Evolutionary conservation across 345 rosid species (phyloP), one percentile per base, ranked within the genome.

Genomic region (Melaleuca alternifolia): DNA sequence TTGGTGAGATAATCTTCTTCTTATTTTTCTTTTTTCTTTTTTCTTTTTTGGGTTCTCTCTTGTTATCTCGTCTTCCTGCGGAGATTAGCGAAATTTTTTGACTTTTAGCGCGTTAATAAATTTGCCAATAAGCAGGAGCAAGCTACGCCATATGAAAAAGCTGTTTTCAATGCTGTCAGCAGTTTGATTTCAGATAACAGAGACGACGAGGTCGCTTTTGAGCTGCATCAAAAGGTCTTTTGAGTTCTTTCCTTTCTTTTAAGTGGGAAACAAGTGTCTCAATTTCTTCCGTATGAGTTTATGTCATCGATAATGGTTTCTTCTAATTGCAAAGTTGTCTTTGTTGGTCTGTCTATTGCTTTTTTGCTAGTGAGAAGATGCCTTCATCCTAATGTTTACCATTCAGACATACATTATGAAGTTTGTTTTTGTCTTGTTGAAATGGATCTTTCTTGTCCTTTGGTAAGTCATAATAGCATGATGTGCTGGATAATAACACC

Each of bases 111-210:
- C 13, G 30, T 48, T 41, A 3, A 41, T 85, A 50, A 76, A 24
- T 77, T 85, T 83, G 18, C 15, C 86, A 77, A 50, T 46, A 20
- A 50, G 71, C 90, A 96, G 99, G 99, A 90, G 48, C 91, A 96
- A 83, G 93, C 97, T 41, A 94, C 98, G 77, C 59, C 91, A 3
- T 95, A 96, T 81, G 98, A 96, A 93, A 96, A 91, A 89, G 96
- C 93, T 2, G 93, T 96, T 90, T 95, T 91, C 82, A 90, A 93
- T 53, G 91, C 91, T 76, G 82, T 97, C 87, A 89, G 51, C 89
- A 92, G 89, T 88, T 84, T 95, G 90, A 92, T 93, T 79, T 91
- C 94, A 20, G 92, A 91, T 83, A 84, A 93, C 57, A 91, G 94
- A 88, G 98, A 96, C 50, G 95, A 94, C 57, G 96, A 94, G 82